These are phyloP conservation scores for Candida pseudoviswanathii DNA, from an alignment of 1,139 yeast genomes.

Conservation along the genomic window DNA sequence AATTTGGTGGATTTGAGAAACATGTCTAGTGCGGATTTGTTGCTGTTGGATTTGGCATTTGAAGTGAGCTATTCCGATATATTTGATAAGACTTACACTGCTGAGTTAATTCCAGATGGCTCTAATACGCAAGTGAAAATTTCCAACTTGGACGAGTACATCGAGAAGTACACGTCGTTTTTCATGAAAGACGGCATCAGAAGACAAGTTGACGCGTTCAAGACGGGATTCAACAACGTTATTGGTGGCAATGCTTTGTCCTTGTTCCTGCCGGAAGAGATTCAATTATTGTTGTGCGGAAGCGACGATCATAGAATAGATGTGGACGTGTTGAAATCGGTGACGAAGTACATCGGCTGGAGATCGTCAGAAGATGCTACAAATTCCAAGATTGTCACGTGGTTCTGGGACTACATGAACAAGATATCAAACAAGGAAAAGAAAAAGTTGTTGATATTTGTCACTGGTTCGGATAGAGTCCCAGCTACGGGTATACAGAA, in stretches of 20 bases:
- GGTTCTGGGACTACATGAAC: slow-evolving; percentile 86
- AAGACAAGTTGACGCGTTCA: slow-evolving; percentile 57
- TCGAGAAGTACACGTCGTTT: slow-evolving; percentile 61
- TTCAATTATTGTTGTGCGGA: slow-evolving; percentile 79
- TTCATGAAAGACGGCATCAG: slow-evolving; percentile 58
- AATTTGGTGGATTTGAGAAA: slow-evolving; percentile 58
- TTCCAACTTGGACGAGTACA: slow-evolving; percentile 59
- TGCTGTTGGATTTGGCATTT: slow-evolving; percentile 33
- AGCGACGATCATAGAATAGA: slow-evolving; percentile 69
- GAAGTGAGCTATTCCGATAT: slow-evolving; percentile 43
- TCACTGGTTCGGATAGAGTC: slow-evolving; percentile 87
- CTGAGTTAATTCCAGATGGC: slow-evolving; percentile 63
- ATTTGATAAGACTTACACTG: slow-evolving; percentile 39
- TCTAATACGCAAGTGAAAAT: slow-evolving; percentile 50
- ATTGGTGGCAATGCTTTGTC: slow-evolving; percentile 81
- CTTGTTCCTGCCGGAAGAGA: slow-evolving; percentile 77
- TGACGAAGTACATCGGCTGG: slow-evolving; percentile 76
- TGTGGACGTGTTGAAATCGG: slow-evolving; percentile 62
- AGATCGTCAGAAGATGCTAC: slow-evolving; percentile 32
- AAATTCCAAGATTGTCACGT: slow-evolving; percentile 46
- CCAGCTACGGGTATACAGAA: slow-evolving; percentile 91
- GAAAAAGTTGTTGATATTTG: slow-evolving; percentile 66
- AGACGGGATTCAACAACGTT: slow-evolving; percentile 71
- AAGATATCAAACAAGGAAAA: slow-evolving; percentile 50
- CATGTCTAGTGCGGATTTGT: slow-evolving; percentile 35